These are phyloP conservation scores for Alternaria arborescens DNA, from an alignment of 2,329 filamentous ascomycete genomes.

Conservation along the genomic window DNA sequence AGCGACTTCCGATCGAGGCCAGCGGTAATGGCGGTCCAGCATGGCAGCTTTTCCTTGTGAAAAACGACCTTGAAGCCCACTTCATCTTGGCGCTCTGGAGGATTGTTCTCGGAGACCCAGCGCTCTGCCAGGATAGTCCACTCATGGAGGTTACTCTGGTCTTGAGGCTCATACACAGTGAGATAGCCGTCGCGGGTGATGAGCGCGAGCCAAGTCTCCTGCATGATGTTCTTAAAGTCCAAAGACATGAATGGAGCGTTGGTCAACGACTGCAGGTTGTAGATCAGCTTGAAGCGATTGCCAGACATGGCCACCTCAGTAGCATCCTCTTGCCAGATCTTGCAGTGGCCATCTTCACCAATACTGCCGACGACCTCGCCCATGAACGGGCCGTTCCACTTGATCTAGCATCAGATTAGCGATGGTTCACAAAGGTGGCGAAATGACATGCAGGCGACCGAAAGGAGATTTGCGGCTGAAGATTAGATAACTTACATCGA, in stretches of 20 bases:
- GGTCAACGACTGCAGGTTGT: slow-evolving; percentile 70
- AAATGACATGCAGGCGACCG: slow-evolving; percentile 28
- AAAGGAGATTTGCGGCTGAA: slow-evolving; percentile 26
- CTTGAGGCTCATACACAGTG: slow-evolving; percentile 83
- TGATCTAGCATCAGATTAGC: slow-evolving; percentile 66
- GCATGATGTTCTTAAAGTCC: slow-evolving; percentile 84
- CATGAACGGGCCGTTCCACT: slow-evolving; percentile 91
- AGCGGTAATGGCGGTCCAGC: slow-evolving; percentile 78
- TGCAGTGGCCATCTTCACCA: slow-evolving; percentile 87
- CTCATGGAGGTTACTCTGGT: slow-evolving; percentile 79
- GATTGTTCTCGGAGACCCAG: slow-evolving; percentile 68
- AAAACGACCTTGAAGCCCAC: slow-evolving; percentile 86
- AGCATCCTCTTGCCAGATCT: slow-evolving; percentile 91
- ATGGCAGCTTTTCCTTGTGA: slow-evolving; percentile 84
- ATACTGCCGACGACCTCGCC: slow-evolving; percentile 90
- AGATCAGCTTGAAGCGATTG: slow-evolving; percentile 78
- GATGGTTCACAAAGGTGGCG: slow-evolving; percentile 22
- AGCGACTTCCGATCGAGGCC: slow-evolving; percentile 83
- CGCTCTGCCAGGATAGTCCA: slow-evolving; percentile 81
- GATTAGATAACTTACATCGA: slow-evolving; percentile 70
- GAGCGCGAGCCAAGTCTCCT: slow-evolving; percentile 84
- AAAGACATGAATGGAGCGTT: slow-evolving; percentile 78
- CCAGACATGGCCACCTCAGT: slow-evolving; percentile 77
- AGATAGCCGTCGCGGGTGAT: slow-evolving; percentile 84
- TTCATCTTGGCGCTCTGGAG: slow-evolving; percentile 80